Base-by-base conservation (phyloP, 257 asterid species). In the Haberlea rhodopensis region DNA sequence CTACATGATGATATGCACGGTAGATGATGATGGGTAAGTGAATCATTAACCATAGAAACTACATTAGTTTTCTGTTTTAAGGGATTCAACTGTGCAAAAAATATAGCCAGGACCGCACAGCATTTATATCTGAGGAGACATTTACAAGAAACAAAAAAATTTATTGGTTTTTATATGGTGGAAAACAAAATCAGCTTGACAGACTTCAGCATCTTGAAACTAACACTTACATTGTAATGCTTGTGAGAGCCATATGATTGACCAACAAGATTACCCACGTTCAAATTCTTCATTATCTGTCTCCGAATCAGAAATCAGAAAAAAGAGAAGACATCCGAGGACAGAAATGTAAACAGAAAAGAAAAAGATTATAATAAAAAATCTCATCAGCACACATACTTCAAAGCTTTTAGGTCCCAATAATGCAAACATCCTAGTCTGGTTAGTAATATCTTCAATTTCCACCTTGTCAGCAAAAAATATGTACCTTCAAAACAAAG, bases 391-490 rank as follows among this genome's bases (percentile, higher is more conserved):
- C 66, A 57, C 57, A 66, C 88, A 32, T 78, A 91, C 98, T 69
- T 80, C 65, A 76, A 73, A 65, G 78, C 96, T 85, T 79, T 75
- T 80, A 69, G 95, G 98, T 55, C 98, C 98, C 70, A 81, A 76
- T 67, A 91, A 60, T 56, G 79, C 89, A 74, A 82, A 85, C 89
- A 91, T 83, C 75, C 91, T 70, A 18, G 98, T 91, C 80, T 82
- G 84, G 63, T 79, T 54, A 22, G 98, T 80, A 70, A 91, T 81
- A 77, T 91, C 98, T 60, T 87, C 81, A 78, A 91, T 81, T 78
- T 89, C 96, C 77, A 91, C 98, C 75, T 85, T 87, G 85, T 91
- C 98, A 23, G 96, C 79, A 64, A 89, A 84, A 80, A 91, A 91
- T 73, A 91, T 89, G 84, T 91, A 91, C 89, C 98, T 91, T 56